phyloP scores from a whole-genome alignment of 2,329 filamentous ascomycete species.

The Neophaeococcomyces aloes region DNA sequence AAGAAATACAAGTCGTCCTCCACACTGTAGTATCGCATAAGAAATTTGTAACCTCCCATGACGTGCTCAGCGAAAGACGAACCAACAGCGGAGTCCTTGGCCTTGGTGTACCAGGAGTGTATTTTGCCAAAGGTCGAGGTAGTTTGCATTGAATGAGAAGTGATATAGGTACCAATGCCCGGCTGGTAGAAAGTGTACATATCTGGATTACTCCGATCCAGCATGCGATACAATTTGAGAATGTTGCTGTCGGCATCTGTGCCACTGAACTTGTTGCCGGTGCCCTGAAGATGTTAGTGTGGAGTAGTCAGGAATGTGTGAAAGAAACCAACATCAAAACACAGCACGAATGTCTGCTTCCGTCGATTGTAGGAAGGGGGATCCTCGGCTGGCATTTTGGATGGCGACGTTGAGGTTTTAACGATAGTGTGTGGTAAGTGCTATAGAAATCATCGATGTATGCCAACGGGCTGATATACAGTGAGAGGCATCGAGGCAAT shows the following conservation, averaged over 20 bases:
- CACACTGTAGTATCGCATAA: conserved; percentile 61
- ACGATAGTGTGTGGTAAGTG: too few relatives aligned
- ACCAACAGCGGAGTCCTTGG: conserved; percentile 69
- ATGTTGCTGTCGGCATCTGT: conserved; percentile 39
- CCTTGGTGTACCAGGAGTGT: conserved; percentile 37
- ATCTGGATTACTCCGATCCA: conserved; percentile 16
- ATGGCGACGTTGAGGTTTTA: too few relatives aligned
- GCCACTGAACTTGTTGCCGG: conserved; percentile 35
- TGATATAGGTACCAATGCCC: conserved; percentile 59
- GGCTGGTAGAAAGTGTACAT: conserved; percentile 22
- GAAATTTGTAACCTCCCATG: conserved; percentile 69
- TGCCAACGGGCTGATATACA: too few relatives aligned
- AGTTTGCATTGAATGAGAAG: conserved; percentile 36
- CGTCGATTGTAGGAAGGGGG: conserved; percentile 4
- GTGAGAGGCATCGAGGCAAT: too few relatives aligned
- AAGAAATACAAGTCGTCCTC: conserved; percentile 57
- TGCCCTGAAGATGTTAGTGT: conserved; percentile 34
- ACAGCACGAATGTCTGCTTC: conserved; percentile 16
- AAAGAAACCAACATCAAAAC: conserved; percentile 15
- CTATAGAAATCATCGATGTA: too few relatives aligned
- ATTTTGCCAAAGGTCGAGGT: conserved; percentile 48
- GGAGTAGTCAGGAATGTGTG: conserved; percentile 24
- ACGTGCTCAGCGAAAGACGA: conserved; percentile 75
- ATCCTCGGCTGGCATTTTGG: conserved; percentile 9
- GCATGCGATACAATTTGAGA: conserved; percentile 36